Conservation (phyloP, 345 rosid genomes). For the Camelina laxa region DNA sequence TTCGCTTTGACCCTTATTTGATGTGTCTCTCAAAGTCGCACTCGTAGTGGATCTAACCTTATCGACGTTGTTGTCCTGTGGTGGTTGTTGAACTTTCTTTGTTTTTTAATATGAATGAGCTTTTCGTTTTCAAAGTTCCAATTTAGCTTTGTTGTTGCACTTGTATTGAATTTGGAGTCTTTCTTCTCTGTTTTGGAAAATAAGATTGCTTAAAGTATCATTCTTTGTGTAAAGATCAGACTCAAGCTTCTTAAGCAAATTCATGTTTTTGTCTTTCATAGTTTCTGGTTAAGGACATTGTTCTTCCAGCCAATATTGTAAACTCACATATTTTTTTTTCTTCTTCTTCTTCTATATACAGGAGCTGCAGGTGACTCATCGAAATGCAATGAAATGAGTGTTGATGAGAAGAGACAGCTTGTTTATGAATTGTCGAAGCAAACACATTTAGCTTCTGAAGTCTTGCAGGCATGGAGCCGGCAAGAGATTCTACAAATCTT, state of each 20-base stretch:
- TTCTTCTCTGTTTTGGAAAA: constrained; percentile 10
- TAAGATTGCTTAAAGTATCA: constrained; percentile 18
- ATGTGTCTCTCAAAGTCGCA: constrained; percentile 1
- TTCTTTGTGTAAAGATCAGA: constrained; percentile 17
- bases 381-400: constrained; percentile 62
- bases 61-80: constrained; percentile 31
- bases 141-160: neutral
- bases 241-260: neutral
- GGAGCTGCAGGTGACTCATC: constrained; percentile 54
- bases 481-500: constrained; percentile 79
- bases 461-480: constrained; percentile 74
- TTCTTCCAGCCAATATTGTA: constrained; percentile 2
- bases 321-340: neutral
- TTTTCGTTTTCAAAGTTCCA: neutral
- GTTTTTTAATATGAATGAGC: neutral
- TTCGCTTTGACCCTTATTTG: constrained; percentile 4
- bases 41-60: constrained; percentile 22
- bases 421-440: constrained; percentile 64
- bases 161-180: constrained; percentile 5
- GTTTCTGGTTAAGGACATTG: constrained; percentile 15
- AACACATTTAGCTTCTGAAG: constrained; percentile 63
- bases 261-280: neutral
- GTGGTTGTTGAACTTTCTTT: constrained; percentile 22
- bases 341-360: neutral
- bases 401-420: constrained; percentile 72